Evolutionary conservation across 805 yeast species (phyloP), one percentile per base, ranked within the genome.

Genomic region (Metschnikowia noctiluminum): DNA sequence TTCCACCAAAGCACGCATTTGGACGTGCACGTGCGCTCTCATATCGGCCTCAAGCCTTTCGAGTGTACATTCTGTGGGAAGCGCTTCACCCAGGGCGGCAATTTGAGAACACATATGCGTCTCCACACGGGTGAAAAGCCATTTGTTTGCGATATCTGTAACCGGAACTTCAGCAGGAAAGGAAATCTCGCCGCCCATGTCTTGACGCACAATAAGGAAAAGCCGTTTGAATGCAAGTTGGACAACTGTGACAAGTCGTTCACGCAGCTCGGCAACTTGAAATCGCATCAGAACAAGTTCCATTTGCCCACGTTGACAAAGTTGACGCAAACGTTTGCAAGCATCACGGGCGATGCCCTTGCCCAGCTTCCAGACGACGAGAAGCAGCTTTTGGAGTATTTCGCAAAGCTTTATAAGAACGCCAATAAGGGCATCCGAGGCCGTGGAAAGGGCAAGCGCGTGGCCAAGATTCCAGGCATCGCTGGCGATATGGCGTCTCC

Each of bases 111-210:
- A 0, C 97, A 90, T 69, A 72, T 82, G 60, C 72, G 96, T 54
- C 72, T 89, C 32, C 97, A 89, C 60, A 89, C 97, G 0, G 97
- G 97, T 28, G 96, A 91, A 60, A 87, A 87, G 62, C 98, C 97
- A 4, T 91, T 85, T 62, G 73, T 77, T 35, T 91, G 98, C 70
- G 83, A 81, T 15, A 68, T 79, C 9, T 91, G 98, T 66, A 80
- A 80, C 21, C 79, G 89, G 51, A 74, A 81, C 32, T 91, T 91
- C 65, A 88, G 96, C 46, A 79, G 96, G 59, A 88, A 91, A 66
- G 98, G 98, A 14, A 91, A 91, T 67, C 76, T 89, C 56, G 91
- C 92, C 27, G 95, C 96, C 3, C 98, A 91, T 67, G 73, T 77
- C 64, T 70, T 88, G 50, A 89, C 96, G 0, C 97, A 90, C 68